Evolutionary conservation across 2,329 filamentous ascomycete genomes (phyloP), one percentile per base, ranked within the genome.

Genomic region (Falciphora oryzae): DNA sequence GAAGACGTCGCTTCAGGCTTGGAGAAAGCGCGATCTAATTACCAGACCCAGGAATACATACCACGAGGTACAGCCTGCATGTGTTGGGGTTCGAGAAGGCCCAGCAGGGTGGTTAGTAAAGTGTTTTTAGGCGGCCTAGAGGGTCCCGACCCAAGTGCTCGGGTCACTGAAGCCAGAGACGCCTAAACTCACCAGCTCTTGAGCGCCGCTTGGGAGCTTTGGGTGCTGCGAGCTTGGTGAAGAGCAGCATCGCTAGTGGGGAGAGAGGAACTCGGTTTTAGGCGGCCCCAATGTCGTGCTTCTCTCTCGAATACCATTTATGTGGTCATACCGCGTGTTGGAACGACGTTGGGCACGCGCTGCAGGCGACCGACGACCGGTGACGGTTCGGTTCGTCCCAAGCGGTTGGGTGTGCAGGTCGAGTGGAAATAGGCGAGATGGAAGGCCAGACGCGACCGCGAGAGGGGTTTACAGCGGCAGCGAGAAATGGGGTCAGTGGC

Each of bases 141-240:
- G 38, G 38, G 14, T 11, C 16, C 38, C 32, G 32, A 18, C 38
- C 38, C 38, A 44, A 11, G 38, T 18, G 38, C 7, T 44, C 4
- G 44, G 44, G 18, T 50, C 16, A 22, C 16, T 1, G 18, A 6
- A 50, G 38, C 38, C 70, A 38, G 27, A 29, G 6, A 29, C 29
- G 3, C 29, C 53, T 38, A 53, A 32, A 79, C 80, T 75, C 73
- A 84, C 82, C 82, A 71, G 81, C 80, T 74, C 83, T 78, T 22
- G 83, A 85, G 62, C 83, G 78, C 71, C 76, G 81, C 74, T 85
- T 85, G 31, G 83, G 83, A 32, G 78, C 75, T 74, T 84, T 85
- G 28, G 83, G 81, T 38, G 78, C 73, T 65, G 83, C 83, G 62
- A 81, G 74, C 72, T 77, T 80, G n/a, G 82, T 83, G 70, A 84